Base-by-base conservation (phyloP, 768 basidiomycete species). In the Candolleomyces efflorescens region DNA sequence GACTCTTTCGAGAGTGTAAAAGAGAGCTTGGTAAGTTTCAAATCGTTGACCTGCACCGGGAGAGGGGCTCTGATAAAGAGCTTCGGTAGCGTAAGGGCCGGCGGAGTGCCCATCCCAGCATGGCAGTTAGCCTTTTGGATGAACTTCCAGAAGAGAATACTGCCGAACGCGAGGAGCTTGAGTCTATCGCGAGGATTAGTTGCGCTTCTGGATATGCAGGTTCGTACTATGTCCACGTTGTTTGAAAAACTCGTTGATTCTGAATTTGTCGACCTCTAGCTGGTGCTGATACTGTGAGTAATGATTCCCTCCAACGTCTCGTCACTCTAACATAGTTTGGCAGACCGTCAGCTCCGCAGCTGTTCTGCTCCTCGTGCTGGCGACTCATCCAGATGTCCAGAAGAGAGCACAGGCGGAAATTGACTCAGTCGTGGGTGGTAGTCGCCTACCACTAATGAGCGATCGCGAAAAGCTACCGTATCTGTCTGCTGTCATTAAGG, bases 381-480 rank as follows among this genome's bases (percentile, higher is more conserved):
- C 51, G 3, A 44, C 56, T 9, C 45, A 65, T 26, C 65, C 65
- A 10, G 57, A 61, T 17, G 59, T 55, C 2, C 62, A 65, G 43
- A 44, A 24, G 27, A 60, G 55, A 53, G 58, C 59, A 1, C 62
- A 63, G 45, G 53, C 10, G 3, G 59, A 63, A 41, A 58, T 67
- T 10, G 66, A 67, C 44, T 5, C 26, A n/a, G 63, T 65, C 15
- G 39, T 59, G 15, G 64, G 62, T 7, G 54, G 55, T 10, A 52
- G 52, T n/a, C 41, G 64, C 23, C 56, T 64, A 1, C 66, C 66
- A 1, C 59, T 59, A 15, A 59, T 53, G 39, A 20, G 10, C 18
- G 66, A 67, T 49, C 41, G 50, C 10, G 26, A 56, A 10, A 57
- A 57, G 12, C 53, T 65, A 12, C 64, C 64, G 3, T 65, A 65